Conservation (phyloP, 2,329 filamentous ascomycete genomes). For the Xylaria sp. region DNA sequence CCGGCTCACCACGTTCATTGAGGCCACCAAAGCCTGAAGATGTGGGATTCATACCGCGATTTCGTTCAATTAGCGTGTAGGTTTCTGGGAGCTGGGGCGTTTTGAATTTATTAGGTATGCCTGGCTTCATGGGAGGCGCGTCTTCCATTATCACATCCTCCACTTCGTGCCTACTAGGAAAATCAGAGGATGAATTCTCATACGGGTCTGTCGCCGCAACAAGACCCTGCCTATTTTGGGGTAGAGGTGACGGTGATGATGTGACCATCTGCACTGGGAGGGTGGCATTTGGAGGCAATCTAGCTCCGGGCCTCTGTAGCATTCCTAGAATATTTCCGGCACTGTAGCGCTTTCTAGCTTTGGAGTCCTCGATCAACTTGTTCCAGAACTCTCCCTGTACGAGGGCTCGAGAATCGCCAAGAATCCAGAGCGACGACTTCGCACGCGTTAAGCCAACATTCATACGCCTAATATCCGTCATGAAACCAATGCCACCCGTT, state of each 20-base stretch:
- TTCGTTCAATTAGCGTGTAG: constrained; percentile 45
- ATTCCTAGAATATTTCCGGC: constrained; percentile 67
- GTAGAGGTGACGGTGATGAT: constrained; percentile 11
- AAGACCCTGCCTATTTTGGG: neutral
- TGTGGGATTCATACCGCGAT: constrained; percentile 26
- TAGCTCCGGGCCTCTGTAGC: constrained; percentile 58
- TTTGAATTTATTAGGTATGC: constrained; percentile 40
- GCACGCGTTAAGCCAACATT: constrained; percentile 98
- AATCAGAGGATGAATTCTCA: neutral
- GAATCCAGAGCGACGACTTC: constrained; percentile 95
- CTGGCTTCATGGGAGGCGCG: constrained; percentile 34
- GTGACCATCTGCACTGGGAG: constrained; percentile 20
- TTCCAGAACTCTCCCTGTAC: constrained; percentile 92
- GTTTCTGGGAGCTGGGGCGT: constrained; percentile 45
- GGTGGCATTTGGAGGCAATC: constrained; percentile 46
- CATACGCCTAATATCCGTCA: constrained; percentile 98
- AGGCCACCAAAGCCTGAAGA: constrained; percentile 43
- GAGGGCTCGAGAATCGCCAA: constrained; percentile 90
- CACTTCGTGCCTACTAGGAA: constrained; percentile 17
- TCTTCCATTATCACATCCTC: constrained; percentile 50
- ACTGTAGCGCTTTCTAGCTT: constrained; percentile 79
- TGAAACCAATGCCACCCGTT: constrained; percentile 97
- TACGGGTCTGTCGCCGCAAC: neutral
- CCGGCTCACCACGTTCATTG: constrained; percentile 49
- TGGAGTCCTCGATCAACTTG: constrained; percentile 84